phyloP scores from a whole-genome alignment of 2,329 filamentous ascomycete genomes.

The Anthostomella pinea region DNA sequence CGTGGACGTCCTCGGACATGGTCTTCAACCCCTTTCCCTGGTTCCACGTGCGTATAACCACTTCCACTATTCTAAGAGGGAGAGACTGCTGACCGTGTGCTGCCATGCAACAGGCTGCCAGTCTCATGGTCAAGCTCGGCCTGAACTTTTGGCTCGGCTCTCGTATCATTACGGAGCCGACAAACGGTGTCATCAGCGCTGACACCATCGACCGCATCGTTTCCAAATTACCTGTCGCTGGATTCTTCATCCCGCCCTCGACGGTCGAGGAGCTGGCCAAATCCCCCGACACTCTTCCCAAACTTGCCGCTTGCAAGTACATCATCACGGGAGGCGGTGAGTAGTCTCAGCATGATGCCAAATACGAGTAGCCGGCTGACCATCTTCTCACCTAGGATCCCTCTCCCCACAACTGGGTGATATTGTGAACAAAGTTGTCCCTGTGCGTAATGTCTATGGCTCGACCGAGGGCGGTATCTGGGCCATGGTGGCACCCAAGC shows the following conservation, averaged over 20 bases:
- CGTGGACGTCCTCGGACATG: slow-evolving; percentile 16
- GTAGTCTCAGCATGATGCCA: neutral
- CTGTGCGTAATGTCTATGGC: slow-evolving; percentile 22
- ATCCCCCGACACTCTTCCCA: slow-evolving; percentile 16
- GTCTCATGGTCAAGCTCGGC: slow-evolving; percentile 24
- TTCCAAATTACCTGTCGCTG: slow-evolving; percentile 21
- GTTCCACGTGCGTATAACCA: slow-evolving; percentile 18
- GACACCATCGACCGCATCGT: slow-evolving; percentile 23
- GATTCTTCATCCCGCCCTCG: slow-evolving; percentile 23
- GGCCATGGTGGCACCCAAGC: slow-evolving; percentile 21
- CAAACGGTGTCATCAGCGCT: slow-evolving; percentile 22
- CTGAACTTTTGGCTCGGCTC: slow-evolving; percentile 23
- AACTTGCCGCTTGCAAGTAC: slow-evolving; percentile 20
- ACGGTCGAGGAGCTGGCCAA: slow-evolving; percentile 23
- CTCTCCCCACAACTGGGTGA: slow-evolving; percentile 22
- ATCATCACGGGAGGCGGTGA: slow-evolving; percentile 23
- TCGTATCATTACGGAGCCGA: slow-evolving; percentile 22
- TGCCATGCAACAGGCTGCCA: slow-evolving; percentile 15
- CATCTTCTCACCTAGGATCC: slow-evolving; percentile 1
- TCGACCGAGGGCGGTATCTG: slow-evolving; percentile 24
- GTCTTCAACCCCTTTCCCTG: slow-evolving; percentile 25
- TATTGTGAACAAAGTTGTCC: slow-evolving; percentile 19
- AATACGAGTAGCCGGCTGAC: slow-evolving; percentile 3
- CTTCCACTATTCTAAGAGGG: neutral
- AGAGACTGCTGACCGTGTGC: slow-evolving; percentile 5